These are phyloP conservation scores for Xylaria bambusicola DNA, from an alignment of 495 filamentous ascomycete genomes.

Conservation along the genomic window DNA sequence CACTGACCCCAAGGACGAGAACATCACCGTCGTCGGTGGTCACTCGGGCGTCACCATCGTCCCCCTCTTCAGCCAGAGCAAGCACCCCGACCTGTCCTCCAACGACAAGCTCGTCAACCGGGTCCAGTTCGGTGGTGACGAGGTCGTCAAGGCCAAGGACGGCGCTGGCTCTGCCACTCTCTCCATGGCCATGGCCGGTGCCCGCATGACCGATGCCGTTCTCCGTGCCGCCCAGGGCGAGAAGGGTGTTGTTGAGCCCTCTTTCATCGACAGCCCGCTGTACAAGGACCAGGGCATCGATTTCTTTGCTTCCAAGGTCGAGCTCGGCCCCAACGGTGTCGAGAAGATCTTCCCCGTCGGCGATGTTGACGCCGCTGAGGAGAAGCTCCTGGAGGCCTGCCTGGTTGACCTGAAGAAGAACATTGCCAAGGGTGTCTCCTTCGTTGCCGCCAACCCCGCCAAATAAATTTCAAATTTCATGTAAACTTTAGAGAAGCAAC, in stretches of 20 bases:
- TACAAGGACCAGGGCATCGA: constrained; percentile 96
- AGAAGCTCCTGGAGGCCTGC: constrained; percentile 83
- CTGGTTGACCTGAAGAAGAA: constrained; percentile 85
- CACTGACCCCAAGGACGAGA: constrained; percentile 87
- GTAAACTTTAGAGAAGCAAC: constrained; percentile 10
- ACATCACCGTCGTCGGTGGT: constrained; percentile 92
- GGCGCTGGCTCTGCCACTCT: constrained; percentile 97
- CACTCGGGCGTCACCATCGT: constrained; percentile 99
- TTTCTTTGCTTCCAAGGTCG: constrained; percentile 92
- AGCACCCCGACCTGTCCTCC: constrained; percentile 77
- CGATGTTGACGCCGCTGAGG: constrained; percentile 77
- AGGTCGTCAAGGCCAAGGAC: constrained; percentile 99
- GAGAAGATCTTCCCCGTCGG: constrained; percentile 89
- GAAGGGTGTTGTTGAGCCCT: constrained; percentile 94
- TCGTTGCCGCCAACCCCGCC: constrained; percentile 55
- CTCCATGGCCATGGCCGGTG: constrained; percentile 98
- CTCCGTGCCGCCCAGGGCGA: constrained; percentile 90
- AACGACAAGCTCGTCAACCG: constrained; percentile 80
- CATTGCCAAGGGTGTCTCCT: constrained; percentile 58
- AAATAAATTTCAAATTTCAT: constrained; percentile 44
- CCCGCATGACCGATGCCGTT: constrained; percentile 92
- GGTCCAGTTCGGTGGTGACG: constrained; percentile 99
- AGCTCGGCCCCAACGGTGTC: constrained; percentile 94
- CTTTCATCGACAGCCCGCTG: constrained; percentile 93
- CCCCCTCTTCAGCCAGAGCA: constrained; percentile 92